phyloP scores from a whole-genome alignment of 192 early-diverging fungal genomes.

The Spizellomyces sp. region DNA sequence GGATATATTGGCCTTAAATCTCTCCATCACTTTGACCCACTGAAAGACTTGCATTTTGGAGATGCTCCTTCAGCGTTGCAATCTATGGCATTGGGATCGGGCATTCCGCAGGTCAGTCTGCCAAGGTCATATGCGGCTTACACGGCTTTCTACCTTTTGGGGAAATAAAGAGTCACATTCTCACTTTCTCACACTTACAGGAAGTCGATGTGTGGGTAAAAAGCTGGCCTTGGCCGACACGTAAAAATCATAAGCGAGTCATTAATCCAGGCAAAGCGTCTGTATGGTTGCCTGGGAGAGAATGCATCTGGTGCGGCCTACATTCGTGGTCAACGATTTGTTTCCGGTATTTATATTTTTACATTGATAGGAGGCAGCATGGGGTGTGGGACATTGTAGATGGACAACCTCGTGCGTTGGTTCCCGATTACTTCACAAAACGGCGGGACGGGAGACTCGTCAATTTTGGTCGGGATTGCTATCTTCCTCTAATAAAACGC shows the following conservation, averaged over 20 bases:
- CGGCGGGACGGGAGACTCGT: conserved; percentile 56
- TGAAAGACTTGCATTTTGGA: conserved; percentile 69
- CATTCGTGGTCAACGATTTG: background rate
- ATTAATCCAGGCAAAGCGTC: conserved; percentile 61
- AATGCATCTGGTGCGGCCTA: conserved; percentile 67
- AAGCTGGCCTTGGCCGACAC: conserved; percentile 76
- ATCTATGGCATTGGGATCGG: conserved; percentile 74
- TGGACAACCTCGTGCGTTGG: conserved; percentile 53
- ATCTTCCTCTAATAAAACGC: conserved; percentile 69
- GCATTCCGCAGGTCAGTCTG: conserved; percentile 53
- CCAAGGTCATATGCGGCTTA: background rate
- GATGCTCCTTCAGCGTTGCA: conserved; percentile 72
- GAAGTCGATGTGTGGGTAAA: conserved; percentile 77
- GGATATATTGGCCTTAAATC: conserved; percentile 75
- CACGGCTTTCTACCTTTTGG: background rate
- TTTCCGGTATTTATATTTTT: background rate
- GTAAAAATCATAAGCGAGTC: conserved; percentile 50
- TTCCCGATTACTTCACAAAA: conserved; percentile 69
- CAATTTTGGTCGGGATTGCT: conserved; percentile 72
- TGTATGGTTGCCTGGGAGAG: conserved; percentile 62
- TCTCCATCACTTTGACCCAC: conserved; percentile 63
- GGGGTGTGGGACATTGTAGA: conserved; percentile 72
- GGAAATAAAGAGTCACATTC: background rate
- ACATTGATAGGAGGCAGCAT: conserved; percentile 54
- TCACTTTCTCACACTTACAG: conserved; percentile 13